phyloP scores from a whole-genome alignment of 1,284 basidiomycete species.

The Cutaneotrichosporon cavernicola region DNA sequence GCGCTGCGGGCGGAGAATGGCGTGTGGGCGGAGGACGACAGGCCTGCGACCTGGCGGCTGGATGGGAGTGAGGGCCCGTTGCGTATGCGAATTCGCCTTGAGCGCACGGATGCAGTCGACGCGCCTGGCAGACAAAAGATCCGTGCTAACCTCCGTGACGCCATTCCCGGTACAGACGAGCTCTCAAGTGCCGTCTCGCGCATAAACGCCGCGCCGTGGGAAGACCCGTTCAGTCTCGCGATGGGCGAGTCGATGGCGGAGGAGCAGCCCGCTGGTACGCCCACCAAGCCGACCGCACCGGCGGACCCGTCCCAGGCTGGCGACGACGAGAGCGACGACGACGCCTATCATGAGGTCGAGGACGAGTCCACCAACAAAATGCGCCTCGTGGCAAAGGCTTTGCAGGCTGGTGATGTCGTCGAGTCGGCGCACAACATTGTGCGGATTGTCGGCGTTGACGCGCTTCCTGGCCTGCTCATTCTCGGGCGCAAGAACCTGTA shows the following conservation, averaged over 20 bases:
- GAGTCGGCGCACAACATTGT: conserved; percentile 80
- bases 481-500: conserved; percentile 82
- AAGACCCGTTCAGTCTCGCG: conserved; percentile 71
- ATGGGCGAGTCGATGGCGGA: conserved; percentile 63
- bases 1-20: conserved; percentile 63
- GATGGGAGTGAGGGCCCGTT: conserved; percentile 88
- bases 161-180: conserved; percentile 61
- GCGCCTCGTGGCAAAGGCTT: conserved; percentile 54
- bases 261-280: conserved; percentile 55
- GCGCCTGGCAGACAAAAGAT: conserved; percentile 15
- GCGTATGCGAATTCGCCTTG: conserved; percentile 58
- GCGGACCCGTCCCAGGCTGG: neutral
- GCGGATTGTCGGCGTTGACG: conserved; percentile 80
- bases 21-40: conserved; percentile 64
- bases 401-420: conserved; percentile 85
- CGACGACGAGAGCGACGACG: conserved; percentile 23
- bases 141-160: conserved; percentile 54
- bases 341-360: conserved; percentile 39
- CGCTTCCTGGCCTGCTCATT: conserved; percentile 76
- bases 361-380: conserved; percentile 67
- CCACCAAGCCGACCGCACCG: conserved; percentile 4
- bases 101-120: conserved; percentile 32
- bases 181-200: conserved; percentile 63
- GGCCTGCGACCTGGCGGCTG: conserved; percentile 64
- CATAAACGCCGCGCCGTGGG: conserved; percentile 72